phyloP scores from a whole-genome alignment of 2,329 filamentous ascomycete genomes.

The Paecilomyces variotii region DNA sequence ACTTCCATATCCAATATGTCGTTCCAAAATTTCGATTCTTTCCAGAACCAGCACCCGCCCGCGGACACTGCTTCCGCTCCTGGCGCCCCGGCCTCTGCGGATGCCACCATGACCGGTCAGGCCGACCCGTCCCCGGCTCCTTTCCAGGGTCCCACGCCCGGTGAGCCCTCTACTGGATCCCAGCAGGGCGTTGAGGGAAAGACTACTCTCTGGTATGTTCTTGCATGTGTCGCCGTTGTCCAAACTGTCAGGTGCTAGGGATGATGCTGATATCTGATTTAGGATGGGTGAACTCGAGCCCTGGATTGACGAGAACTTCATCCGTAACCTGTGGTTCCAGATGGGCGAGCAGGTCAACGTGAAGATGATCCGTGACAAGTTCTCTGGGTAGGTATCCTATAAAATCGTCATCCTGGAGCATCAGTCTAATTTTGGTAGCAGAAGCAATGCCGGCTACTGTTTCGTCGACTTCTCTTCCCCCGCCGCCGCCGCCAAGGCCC shows the following conservation, averaged over 20 bases:
- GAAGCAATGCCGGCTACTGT: slow-evolving; percentile 94
- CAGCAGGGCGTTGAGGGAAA: slow-evolving; percentile 48
- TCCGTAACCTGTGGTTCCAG: slow-evolving; percentile 89
- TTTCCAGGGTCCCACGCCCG: slow-evolving; percentile 42
- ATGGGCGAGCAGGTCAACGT: slow-evolving; percentile 94
- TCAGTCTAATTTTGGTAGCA: slow-evolving; percentile 37
- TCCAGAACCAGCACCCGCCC: slow-evolving; percentile 52
- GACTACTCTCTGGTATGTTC: slow-evolving; percentile 48
- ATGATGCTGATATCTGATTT: slow-evolving; percentile 5
- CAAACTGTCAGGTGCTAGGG: neutral
- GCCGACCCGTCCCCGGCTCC: slow-evolving; percentile 47
- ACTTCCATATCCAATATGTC: slow-evolving; percentile 46
- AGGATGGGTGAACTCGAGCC: slow-evolving; percentile 99
- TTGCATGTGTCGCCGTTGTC: slow-evolving; percentile 4
- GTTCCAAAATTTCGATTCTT: slow-evolving; percentile 58
- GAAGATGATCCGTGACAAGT: slow-evolving; percentile 99
- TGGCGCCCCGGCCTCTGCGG: slow-evolving; percentile 41
- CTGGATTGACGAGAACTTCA: slow-evolving; percentile 99
- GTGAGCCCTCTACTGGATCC: slow-evolving; percentile 33
- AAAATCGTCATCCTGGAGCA: slow-evolving; percentile 6
- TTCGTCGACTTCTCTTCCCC: slow-evolving; percentile 87
- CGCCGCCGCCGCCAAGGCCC: slow-evolving; percentile 81
- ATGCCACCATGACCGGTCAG: slow-evolving; percentile 49
- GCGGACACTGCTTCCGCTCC: slow-evolving; percentile 46
- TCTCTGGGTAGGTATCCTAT: slow-evolving; percentile 67